Evolutionary conservation across 2,329 filamentous ascomycete genomes (phyloP).

Genomic region (Hirsutella rhossiliensis): DNA sequence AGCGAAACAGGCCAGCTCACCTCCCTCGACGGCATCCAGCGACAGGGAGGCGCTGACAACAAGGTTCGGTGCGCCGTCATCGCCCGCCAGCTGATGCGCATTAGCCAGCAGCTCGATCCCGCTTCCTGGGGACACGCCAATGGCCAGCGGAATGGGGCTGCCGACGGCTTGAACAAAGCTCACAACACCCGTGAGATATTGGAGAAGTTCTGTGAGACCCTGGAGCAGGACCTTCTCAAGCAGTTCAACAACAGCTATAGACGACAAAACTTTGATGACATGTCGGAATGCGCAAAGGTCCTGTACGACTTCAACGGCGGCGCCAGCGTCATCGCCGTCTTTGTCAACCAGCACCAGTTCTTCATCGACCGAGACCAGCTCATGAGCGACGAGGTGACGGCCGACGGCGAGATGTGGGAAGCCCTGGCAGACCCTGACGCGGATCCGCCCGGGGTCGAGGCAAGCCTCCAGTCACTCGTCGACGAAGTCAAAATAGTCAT

Average conservation of each 20-base stretch:
- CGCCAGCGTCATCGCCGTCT: constrained; percentile 85
- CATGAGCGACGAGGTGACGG: constrained; percentile 71
- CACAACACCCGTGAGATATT: constrained; percentile 76
- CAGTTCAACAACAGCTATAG: constrained; percentile 97
- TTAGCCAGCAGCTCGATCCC: constrained; percentile 82
- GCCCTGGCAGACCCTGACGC: constrained; percentile 87
- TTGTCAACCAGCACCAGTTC: constrained; percentile 98
- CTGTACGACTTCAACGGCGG: constrained; percentile 94
- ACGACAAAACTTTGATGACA: constrained; percentile 90
- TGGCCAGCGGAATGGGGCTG: constrained; percentile 36
- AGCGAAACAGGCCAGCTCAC: constrained; percentile 79
- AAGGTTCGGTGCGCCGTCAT: constrained; percentile 93
- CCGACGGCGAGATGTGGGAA: constrained; percentile 74
- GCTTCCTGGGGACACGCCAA: constrained; percentile 57
- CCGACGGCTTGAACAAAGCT: constrained; percentile 33
- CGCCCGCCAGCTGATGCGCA: constrained; percentile 82
- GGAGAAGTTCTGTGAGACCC: constrained; percentile 89
- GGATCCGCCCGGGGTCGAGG: constrained; percentile 82
- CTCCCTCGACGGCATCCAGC: constrained; percentile 77
- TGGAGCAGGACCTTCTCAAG: constrained; percentile 89
- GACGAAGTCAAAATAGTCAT: constrained; percentile 94
- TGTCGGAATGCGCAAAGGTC: constrained; percentile 93
- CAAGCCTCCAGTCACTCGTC: constrained; percentile 79
- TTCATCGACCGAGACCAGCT: constrained; percentile 95
- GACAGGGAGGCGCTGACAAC: constrained; percentile 75